Conservation (phyloP, 2,329 filamentous ascomycete genomes). For the Zasmidium citrigriseum region DNA sequence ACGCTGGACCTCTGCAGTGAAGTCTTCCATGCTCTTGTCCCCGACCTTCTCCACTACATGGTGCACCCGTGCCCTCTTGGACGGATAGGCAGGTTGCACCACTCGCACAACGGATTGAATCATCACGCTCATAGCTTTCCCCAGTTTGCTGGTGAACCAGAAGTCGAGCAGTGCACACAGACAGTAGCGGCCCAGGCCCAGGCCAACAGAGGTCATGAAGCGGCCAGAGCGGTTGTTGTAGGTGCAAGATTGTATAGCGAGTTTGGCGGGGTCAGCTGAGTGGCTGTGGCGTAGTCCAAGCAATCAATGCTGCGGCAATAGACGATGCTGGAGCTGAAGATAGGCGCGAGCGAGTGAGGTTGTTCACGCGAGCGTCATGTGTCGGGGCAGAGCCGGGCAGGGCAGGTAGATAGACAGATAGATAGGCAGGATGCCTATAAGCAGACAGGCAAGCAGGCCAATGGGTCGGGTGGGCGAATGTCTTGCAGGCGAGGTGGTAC, state of each 20-base stretch:
- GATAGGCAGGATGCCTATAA: background rate
- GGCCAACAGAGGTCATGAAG: constrained; percentile 23
- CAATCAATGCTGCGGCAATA: background rate
- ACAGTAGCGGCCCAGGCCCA: constrained; percentile 21
- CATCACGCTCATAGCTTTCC: constrained; percentile 28
- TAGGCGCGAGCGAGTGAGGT: background rate
- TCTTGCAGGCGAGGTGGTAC: constrained; percentile 2
- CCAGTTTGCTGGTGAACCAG: constrained; percentile 23
- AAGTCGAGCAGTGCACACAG: constrained; percentile 23
- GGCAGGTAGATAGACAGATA: background rate
- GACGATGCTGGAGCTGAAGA: background rate
- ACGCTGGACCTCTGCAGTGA: constrained; percentile 45
- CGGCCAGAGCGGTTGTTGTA: background rate
- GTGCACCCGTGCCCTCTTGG: constrained; percentile 29
- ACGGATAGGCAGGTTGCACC: constrained; percentile 16
- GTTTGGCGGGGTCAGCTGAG: constrained; percentile 6
- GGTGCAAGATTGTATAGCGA: background rate
- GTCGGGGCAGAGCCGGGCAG: background rate
- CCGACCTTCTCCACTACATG: constrained; percentile 41
- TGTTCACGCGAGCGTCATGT: constrained; percentile 2
- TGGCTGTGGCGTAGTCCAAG: background rate
- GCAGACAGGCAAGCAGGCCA: background rate
- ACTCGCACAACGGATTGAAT: constrained; percentile 25
- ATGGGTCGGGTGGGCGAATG: background rate
- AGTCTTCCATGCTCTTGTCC: constrained; percentile 51